Evolutionary conservation across 805 yeast species (phyloP).

Genomic region (Kurtzmaniella fragi): DNA sequence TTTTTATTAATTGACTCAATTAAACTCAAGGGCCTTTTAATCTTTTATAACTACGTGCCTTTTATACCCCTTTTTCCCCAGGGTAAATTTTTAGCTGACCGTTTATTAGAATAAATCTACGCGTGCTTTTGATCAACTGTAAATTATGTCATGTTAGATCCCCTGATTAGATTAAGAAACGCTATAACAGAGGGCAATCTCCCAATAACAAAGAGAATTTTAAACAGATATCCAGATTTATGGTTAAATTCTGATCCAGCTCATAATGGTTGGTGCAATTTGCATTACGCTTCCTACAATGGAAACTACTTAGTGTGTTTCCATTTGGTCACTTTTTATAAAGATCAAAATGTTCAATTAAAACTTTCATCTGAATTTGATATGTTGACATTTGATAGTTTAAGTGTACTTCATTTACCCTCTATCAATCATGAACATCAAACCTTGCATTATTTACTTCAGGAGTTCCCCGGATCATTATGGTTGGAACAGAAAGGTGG

Average conservation of each 20-base stretch:
- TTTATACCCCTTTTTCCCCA: no score
- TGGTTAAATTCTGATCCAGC: conserved; percentile 37
- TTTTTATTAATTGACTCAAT: no score
- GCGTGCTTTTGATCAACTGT: background rate
- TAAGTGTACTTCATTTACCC: conserved; percentile 34
- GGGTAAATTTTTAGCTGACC: no score
- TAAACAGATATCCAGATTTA: conserved; percentile 35
- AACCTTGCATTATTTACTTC: conserved; percentile 38
- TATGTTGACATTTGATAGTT: conserved; percentile 30
- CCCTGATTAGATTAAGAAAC: conserved; percentile 30
- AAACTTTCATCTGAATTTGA: conserved; percentile 17
- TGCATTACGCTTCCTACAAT: conserved; percentile 36
- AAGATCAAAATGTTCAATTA: conserved; percentile 6
- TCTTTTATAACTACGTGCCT: no score
- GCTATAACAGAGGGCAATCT: conserved; percentile 36
- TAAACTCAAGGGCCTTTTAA: no score
- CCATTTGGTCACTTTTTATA: conserved; percentile 31
- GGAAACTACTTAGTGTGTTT: conserved; percentile 40
- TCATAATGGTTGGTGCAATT: conserved; percentile 29
- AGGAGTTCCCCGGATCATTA: conserved; percentile 33
- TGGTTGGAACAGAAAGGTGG: conserved; percentile 38
- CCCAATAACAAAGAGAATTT: conserved; percentile 32
- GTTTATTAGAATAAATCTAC: no score
- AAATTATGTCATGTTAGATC: conserved; percentile 26
- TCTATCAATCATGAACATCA: conserved; percentile 28